Percentiles rank a stretch among this genome's conserved stretches.
Conservation (phyloP, 345 rosid species). For the Anastatica hierochuntica region DNA sequence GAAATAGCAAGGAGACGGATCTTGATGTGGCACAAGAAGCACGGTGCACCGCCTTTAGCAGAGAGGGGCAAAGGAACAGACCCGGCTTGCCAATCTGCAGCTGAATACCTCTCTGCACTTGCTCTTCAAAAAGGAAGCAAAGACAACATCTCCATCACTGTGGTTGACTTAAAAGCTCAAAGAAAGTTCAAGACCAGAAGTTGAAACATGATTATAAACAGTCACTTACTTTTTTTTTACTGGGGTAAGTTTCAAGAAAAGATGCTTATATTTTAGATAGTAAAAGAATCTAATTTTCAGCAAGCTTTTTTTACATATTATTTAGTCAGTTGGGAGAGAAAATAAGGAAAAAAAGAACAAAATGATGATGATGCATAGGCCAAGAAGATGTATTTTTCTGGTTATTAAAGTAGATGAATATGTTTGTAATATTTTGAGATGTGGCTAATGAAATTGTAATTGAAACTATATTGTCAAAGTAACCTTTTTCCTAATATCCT, state of each 20-base stretch:
- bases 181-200: slow-evolving; percentile 69
- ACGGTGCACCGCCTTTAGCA: slow-evolving; percentile 33
- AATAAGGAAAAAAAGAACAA: slow-evolving; percentile 16
- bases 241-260: slow-evolving; percentile 23
- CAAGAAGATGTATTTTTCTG: not conserved
- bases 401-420: slow-evolving; percentile 14
- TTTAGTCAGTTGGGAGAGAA: slow-evolving; percentile 18
- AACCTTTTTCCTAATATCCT: too few relatives aligned
- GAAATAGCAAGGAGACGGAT: slow-evolving; percentile 80
- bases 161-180: too few relatives aligned
- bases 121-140: slow-evolving; percentile 90
- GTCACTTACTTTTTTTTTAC: not conserved
- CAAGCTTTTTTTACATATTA: slow-evolving; percentile 11
- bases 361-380: too few relatives aligned
- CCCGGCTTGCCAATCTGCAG: slow-evolving; percentile 89
- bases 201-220: slow-evolving; percentile 22
- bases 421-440: too few relatives aligned
- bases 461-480: too few relatives aligned
- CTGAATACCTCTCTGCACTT: slow-evolving; percentile 64
- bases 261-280: slow-evolving; percentile 16
- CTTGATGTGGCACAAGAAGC: slow-evolving; percentile 82
- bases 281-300: slow-evolving; percentile 14
- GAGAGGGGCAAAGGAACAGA: slow-evolving; percentile 49
- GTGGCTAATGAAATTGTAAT: too few relatives aligned
- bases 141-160: slow-evolving; percentile 72